Conservation (phyloP, 2,329 filamentous ascomycete species). For the Sarocladiaceae sp. region DNA sequence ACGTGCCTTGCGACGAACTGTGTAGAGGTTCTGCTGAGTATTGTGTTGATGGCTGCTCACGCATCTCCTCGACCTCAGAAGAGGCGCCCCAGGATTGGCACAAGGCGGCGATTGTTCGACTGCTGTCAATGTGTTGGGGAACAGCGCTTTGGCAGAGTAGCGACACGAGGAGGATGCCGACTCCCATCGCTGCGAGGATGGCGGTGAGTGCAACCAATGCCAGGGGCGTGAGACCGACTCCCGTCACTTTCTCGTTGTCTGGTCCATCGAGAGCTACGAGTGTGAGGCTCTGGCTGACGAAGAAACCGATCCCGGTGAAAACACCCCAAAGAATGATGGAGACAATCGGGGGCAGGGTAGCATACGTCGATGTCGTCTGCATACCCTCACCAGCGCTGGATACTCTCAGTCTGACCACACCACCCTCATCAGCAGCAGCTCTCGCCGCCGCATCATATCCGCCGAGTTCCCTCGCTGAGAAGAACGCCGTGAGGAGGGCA, state of each 20-base stretch:
- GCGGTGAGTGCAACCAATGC: constrained; percentile 38
- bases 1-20: neutral
- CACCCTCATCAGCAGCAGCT: constrained; percentile 4
- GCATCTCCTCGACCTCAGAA: neutral
- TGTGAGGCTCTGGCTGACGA: constrained; percentile 41
- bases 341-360: constrained; percentile 44
- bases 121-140: neutral
- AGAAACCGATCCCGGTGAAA: constrained; percentile 40
- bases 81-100: constrained; percentile 3
- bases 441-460: constrained; percentile 31
- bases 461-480: constrained; percentile 45
- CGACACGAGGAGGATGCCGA: constrained; percentile 32
- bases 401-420: constrained; percentile 36
- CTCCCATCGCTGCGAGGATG: constrained; percentile 31
- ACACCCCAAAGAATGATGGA: constrained; percentile 40
- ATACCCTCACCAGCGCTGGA: constrained; percentile 38
- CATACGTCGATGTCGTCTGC: constrained; percentile 43
- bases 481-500: constrained; percentile 42
- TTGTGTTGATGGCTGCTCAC: neutral
- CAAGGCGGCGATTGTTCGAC: neutral
- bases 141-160: neutral
- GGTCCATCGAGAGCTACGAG: constrained; percentile 25
- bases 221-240: constrained; percentile 37
- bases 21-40: neutral
- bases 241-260: constrained; percentile 16